These are phyloP conservation scores for Nephelium lappaceum DNA, from an alignment of 345 rosid genomes.

Conservation along the genomic window DNA sequence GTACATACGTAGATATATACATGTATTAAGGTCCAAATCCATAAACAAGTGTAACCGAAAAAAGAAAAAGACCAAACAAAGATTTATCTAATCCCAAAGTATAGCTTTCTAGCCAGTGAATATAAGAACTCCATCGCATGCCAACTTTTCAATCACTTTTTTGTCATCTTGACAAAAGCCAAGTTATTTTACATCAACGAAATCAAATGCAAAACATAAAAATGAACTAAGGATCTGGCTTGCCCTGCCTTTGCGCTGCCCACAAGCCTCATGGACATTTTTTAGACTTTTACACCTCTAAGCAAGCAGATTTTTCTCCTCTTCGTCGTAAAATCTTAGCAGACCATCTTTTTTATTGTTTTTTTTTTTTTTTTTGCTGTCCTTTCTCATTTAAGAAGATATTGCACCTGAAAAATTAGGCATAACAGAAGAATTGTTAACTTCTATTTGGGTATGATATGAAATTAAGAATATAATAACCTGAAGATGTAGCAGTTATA, in stretches of 20 bases:
- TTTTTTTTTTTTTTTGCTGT: background rate
- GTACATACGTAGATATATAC: background rate
- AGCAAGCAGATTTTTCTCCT: background rate
- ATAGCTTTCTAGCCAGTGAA: background rate
- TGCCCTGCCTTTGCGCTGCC: too few species aligned
- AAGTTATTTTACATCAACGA: background rate
- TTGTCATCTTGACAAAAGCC: too few species aligned
- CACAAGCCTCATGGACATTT: too few species aligned
- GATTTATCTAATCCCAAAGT: background rate
- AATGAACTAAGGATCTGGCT: background rate
- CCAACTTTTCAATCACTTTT: background rate
- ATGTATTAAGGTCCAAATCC: too few species aligned
- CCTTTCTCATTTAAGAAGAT: background rate
- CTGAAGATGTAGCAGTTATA: background rate
- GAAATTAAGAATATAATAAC: constrained; percentile 13
- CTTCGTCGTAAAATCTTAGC: background rate
- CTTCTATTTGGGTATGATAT: background rate
- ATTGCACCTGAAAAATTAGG: constrained; percentile 46
- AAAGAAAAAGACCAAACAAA: background rate
- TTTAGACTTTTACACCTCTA: too few species aligned
- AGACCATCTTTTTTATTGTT: background rate
- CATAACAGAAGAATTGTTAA: constrained; percentile 7
- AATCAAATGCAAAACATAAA: background rate
- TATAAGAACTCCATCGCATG: background rate
- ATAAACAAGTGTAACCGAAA: too few species aligned